Percentiles rank a stretch among this genome's conserved stretches.
phyloP scores from a whole-genome alignment of 208 protist species.

The Leishmania major region DNA sequence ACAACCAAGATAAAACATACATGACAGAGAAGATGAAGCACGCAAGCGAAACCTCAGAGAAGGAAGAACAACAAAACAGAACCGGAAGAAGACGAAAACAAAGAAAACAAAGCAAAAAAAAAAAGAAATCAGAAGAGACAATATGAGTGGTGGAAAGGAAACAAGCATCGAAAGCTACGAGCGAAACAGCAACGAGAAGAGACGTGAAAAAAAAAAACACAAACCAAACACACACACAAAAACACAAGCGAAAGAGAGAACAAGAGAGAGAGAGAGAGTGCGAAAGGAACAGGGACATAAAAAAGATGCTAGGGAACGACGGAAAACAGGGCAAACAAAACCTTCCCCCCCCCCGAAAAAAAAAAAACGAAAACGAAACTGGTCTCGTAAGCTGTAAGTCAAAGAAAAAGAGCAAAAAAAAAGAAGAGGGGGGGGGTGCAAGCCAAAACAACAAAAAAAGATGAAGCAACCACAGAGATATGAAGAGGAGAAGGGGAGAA shows the following conservation, averaged over 20 bases:
- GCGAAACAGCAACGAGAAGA: no score
- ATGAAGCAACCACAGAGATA: neutral
- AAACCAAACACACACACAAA: neutral
- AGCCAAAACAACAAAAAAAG: neutral
- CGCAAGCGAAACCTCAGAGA: neutral
- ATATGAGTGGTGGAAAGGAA: neutral
- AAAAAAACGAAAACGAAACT: neutral
- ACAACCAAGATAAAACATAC: conserved; percentile 6
- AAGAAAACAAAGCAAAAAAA: no score
- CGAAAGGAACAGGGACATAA: neutral
- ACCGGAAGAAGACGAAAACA: no score
- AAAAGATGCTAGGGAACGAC: neutral
- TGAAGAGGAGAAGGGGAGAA: neutral
- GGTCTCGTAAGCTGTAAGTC: neutral
- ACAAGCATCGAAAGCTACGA: neutral
- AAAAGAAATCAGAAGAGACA: no score
- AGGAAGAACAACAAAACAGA: neutral
- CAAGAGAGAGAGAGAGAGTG: neutral
- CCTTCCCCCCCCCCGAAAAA: neutral
- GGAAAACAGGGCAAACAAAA: neutral
- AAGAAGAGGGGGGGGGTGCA: neutral
- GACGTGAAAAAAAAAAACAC: no score
- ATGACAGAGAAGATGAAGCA: neutral
- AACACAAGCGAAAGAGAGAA: neutral
- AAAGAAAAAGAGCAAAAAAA: neutral